Evolutionary conservation across 2,329 filamentous ascomycete genomes (phyloP).

Genomic region (Diatrype stigma): DNA sequence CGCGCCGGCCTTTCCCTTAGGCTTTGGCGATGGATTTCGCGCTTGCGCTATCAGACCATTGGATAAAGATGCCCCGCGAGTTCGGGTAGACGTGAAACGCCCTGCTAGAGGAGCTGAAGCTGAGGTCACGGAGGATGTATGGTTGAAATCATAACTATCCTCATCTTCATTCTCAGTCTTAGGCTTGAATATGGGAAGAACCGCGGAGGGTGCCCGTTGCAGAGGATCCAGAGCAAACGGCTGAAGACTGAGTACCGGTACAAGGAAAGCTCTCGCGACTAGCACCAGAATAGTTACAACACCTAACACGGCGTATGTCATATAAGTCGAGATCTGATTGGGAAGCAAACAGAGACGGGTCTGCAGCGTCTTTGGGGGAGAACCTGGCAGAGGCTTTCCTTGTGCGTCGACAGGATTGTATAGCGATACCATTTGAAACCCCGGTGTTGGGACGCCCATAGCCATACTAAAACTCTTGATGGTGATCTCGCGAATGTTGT

Average conservation of each 20-base stretch:
- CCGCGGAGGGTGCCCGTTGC: conserved; percentile 17
- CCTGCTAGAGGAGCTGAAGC: conserved; percentile 17
- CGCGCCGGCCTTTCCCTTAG: conserved; percentile 13
- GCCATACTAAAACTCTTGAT: conserved; percentile 95
- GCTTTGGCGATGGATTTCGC: conserved; percentile 20
- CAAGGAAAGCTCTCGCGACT: conserved; percentile 50
- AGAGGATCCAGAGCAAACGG: conserved; percentile 49
- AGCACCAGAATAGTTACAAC: conserved; percentile 48
- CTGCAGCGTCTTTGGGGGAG: conserved; percentile 62
- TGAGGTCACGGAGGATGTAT: conserved; percentile 29
- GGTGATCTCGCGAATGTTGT: conserved; percentile 74
- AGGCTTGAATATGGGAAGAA: conserved; percentile 49
- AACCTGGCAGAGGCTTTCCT: conserved; percentile 43
- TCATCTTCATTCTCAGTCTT: conserved; percentile 47
- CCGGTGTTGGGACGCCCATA: conserved; percentile 87
- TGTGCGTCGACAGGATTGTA: conserved; percentile 80
- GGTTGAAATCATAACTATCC: conserved; percentile 18
- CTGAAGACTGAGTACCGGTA: conserved; percentile 49
- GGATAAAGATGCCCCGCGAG: conserved; percentile 22
- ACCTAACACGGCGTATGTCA: conserved; percentile 67
- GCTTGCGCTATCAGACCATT: conserved; percentile 12
- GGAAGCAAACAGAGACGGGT: conserved; percentile 88
- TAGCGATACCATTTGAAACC: conserved; percentile 82
- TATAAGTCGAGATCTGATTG: conserved; percentile 79
- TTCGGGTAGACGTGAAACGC: conserved; percentile 9